Conservation (phyloP, 1,139 yeast genomes). For the Barnettozyma hawaiiensis region DNA sequence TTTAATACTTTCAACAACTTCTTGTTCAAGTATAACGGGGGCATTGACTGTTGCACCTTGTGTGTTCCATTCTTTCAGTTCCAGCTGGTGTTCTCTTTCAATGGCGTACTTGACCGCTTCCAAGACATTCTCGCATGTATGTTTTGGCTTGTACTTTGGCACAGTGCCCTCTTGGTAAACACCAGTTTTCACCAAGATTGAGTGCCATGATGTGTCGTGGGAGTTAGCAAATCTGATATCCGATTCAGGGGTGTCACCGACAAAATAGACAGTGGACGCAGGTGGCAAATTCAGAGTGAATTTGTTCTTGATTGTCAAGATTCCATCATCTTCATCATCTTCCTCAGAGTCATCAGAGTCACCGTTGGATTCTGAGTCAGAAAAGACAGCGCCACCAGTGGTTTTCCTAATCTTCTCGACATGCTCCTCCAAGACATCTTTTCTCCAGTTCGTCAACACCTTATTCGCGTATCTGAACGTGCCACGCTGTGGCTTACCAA, state of each 20-base stretch:
- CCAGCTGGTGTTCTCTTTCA: conserved; percentile 70
- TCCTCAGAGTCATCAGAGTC: conserved; percentile 33
- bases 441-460: conserved; percentile 70
- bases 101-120: conserved; percentile 81
- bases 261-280: conserved; percentile 80
- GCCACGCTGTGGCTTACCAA: conserved; percentile 83
- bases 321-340: conserved; percentile 35
- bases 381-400: conserved; percentile 16
- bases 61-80: conserved; percentile 65
- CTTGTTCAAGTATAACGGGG: conserved; percentile 24
- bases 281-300: conserved; percentile 59
- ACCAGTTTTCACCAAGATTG: conserved; percentile 81
- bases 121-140: conserved; percentile 63
- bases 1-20: conserved; percentile 5
- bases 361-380: conserved; percentile 25
- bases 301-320: conserved; percentile 35
- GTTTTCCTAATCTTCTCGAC: conserved; percentile 41
- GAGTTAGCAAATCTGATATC: conserved; percentile 85
- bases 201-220: conserved; percentile 78
- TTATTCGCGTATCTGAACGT: conserved; percentile 77
- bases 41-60: conserved; percentile 24
- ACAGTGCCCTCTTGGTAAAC: conserved; percentile 76
- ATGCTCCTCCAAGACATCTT: conserved; percentile 69
- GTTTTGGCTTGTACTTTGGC: conserved; percentile 75
- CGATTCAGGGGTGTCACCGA: conserved; percentile 90